Base-by-base conservation (phyloP, 345 rosid genomes). In the Limnanthes douglasii region DNA sequence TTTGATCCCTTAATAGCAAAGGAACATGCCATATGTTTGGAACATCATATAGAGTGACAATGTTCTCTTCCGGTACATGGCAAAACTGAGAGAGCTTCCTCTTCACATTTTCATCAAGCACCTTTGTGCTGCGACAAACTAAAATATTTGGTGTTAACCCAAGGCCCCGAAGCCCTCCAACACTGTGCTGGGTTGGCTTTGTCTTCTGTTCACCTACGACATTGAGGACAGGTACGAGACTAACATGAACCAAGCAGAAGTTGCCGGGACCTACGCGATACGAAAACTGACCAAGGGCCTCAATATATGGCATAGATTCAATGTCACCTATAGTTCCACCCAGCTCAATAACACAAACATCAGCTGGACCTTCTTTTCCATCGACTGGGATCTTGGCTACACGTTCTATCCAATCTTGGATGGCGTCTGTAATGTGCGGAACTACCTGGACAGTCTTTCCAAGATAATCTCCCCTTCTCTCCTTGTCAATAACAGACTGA, bases 321-420 rank as follows among this genome's bases (percentile, higher is more conserved):
- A 90, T 90, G 59, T 90, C 98, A 45, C 98, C 99, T 45, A 85
- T 85, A 11, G 96, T 85, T 57, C 99, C 99, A 49, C 99, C 99
- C 59, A 92, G 47, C 62, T 92, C 99, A 18, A 85, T 85, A 33
- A 92, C 93, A 65, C 99, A 92, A 15, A 92, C 83, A 73, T 92
- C 99, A 41, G 96, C 80, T 33, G 94, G 73, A 15, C 86, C 93
- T 5, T 78, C 78, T 41, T 69, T 45, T 38, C 90, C 94, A 39
- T 85, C 99, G 0, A 92, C 96, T 1, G 99, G 93, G 38, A 81
- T 55, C 56, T 37, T 24, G 15, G 99, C 93, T 11, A 62, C 93
- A n/a, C 79, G 66, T 60, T 92, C 93, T 40, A 92, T 85, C 96
- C 99, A 81, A 32, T 73, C 94, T 46, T 85, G 96, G 43, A 92